Evolutionary conservation across 2,329 filamentous ascomycete genomes (phyloP), one percentile per base, ranked within the genome.

Genomic region (Pyricularia grisea): DNA sequence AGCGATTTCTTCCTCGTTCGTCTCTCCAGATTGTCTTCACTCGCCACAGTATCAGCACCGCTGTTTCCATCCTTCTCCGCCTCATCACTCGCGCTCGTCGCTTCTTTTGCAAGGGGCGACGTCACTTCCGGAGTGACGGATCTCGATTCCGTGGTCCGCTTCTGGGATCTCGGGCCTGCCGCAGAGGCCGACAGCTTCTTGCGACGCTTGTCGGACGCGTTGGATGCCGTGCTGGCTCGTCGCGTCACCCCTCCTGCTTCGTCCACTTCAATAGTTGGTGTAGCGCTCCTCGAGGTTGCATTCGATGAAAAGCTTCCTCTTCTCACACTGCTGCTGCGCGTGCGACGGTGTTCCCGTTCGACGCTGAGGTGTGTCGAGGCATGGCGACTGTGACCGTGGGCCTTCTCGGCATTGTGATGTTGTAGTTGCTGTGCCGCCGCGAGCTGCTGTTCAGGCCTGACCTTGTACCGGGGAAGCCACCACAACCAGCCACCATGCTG

Each of bases 381-480:
- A 12, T 75, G 75, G 75, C 81, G 83, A 68, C 83, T 80, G 30
- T 68, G 76, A 20, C 75, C 75, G 31, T 74, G 78, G n/a, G 77
- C 74, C 67, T 73, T 78, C 67, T 80, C 78, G 2, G 74, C 70
- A 27, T 6, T 63, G 25, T 63, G 60, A 11, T 42, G 42, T 11
- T 73, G 73, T 12, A 66, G 58, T 65, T 68, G 60, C 25, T 60
- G 68, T 10, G 33, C 70, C 14, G 55, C 60, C 9, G 58, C 65
- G 31, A 72, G 50, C 55, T 33, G 50, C 31, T 58, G 50, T 23
- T 55, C 69, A 68, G 72, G 71, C 68, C 71, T 70, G 4, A 55
- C 65, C n/a, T 79, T 74, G 73, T 79, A 80, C 85, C 91, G 92
- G 0, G 92, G 91, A 1, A 92, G 87, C 91, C 94, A 96, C 93